Conservation (phyloP, 305 asterid genomes). For the Stenogyne calaminthoides region DNA sequence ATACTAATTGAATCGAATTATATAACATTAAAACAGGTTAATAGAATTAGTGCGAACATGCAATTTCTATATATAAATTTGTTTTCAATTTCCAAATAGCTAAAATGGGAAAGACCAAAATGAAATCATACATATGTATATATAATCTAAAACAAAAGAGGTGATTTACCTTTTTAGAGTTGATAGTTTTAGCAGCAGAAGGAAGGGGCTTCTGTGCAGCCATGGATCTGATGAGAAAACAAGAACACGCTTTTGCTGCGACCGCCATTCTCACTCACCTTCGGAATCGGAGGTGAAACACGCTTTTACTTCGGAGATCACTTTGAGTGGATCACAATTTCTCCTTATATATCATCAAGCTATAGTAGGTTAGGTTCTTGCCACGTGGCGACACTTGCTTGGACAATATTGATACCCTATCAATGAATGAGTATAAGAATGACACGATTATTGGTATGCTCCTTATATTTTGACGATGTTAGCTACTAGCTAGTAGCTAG, state of each 20-base stretch:
- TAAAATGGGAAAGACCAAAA: not conserved
- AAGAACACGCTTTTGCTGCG: slow-evolving; percentile 42
- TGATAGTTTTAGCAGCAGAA: slow-evolving; percentile 51
- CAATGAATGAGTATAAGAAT: not conserved
- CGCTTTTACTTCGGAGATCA: not conserved
- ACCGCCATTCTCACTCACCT: slow-evolving; percentile 29
- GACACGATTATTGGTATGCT: no score
- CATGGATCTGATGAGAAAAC: slow-evolving; percentile 66
- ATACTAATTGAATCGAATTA: not conserved
- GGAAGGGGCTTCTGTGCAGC: slow-evolving; percentile 63
- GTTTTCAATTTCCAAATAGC: not conserved
- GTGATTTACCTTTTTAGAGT: slow-evolving; percentile 63
- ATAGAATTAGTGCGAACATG: not conserved
- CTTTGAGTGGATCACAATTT: slow-evolving; percentile 34
- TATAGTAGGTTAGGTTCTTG: not conserved
- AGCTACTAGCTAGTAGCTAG: no score
- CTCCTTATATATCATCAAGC: slow-evolving; percentile 7
- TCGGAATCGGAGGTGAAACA: not conserved
- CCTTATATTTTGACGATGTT: no score
- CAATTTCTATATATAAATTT: not conserved
- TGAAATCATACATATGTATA: not conserved
- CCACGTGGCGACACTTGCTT: slow-evolving; percentile 29
- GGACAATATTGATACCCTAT: not conserved
- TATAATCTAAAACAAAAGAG: not conserved
- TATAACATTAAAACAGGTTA: not conserved